phyloP scores from a whole-genome alignment of 225 moss, liverwort and hornwort genomes.

The Neckera pumila region DNA sequence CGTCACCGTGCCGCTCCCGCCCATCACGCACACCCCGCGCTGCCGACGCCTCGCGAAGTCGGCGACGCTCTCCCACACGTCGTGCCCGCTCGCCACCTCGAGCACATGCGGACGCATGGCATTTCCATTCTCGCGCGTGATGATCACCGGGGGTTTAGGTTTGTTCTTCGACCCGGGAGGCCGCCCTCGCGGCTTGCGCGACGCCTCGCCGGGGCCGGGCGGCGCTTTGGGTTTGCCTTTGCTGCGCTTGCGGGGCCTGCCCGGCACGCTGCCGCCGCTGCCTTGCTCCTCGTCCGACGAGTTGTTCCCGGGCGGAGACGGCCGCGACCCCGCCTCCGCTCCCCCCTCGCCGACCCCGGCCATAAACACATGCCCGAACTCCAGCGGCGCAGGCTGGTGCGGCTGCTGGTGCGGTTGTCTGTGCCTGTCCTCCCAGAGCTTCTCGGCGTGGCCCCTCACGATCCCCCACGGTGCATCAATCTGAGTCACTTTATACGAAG shows the following conservation, averaged over 20 bases:
- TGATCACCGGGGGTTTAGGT: slow-evolving; percentile 88
- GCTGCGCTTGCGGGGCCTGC: slow-evolving; percentile 55
- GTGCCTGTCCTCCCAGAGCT: slow-evolving; percentile 29
- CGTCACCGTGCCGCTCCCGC: slow-evolving; percentile 85
- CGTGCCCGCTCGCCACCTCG: slow-evolving; percentile 79
- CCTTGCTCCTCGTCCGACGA: slow-evolving; percentile 88
- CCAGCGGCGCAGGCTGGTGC: not conserved
- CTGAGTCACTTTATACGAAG: slow-evolving; percentile 52
- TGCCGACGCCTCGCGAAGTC: slow-evolving; percentile 67
- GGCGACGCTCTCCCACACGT: slow-evolving; percentile 84
- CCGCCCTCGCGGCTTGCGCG: slow-evolving; percentile 73
- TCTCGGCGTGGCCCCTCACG: slow-evolving; percentile 34
- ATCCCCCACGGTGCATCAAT: slow-evolving; percentile 54
- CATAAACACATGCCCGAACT: slow-evolving; percentile 76
- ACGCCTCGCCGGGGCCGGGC: slow-evolving; percentile 45
- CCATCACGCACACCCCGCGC: slow-evolving; percentile 81
- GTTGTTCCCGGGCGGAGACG: slow-evolving; percentile 43
- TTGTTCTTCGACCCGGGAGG: slow-evolving; percentile 96
- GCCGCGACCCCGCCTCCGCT: slow-evolving; percentile 25
- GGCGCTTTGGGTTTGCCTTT: slow-evolving; percentile 31
- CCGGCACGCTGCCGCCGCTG: slow-evolving; percentile 71
- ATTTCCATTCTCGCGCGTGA: slow-evolving; percentile 82
- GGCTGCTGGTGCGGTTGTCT: not conserved
- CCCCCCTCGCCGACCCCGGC: slow-evolving; percentile 72
- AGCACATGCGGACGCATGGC: slow-evolving; percentile 90